Evolutionary conservation across 78 protist species (phyloP).

Genomic region (Guillardia theta): DNA sequence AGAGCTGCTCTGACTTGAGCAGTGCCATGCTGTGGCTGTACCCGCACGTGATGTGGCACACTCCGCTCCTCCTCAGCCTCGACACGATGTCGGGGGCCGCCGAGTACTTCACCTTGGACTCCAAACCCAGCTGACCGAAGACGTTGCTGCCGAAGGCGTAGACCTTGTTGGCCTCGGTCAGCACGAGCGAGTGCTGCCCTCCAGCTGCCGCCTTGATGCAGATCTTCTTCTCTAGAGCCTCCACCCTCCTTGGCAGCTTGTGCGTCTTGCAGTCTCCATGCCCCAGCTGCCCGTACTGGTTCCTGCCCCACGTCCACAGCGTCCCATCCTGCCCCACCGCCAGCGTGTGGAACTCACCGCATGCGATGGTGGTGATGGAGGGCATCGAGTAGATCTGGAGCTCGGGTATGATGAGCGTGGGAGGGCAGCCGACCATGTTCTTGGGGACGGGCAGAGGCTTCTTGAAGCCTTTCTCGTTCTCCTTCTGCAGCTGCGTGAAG

Average conservation of each 20-base stretch:
- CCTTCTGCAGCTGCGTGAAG: too few species aligned
- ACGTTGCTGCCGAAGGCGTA: background rate
- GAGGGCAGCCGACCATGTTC: too few species aligned
- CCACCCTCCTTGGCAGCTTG: background rate
- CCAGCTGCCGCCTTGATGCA: background rate
- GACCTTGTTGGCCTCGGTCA: background rate
- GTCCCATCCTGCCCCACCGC: conserved; percentile 1
- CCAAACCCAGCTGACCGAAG: background rate
- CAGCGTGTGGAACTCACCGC: background rate
- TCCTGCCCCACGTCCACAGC: conserved; percentile 13
- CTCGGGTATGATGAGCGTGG: too few species aligned
- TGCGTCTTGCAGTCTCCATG: background rate
- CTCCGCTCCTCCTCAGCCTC: background rate
- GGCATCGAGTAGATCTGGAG: too few species aligned
- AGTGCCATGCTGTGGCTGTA: conserved; percentile 19
- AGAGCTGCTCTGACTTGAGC: background rate
- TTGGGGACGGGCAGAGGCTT: too few species aligned
- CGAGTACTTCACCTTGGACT: background rate
- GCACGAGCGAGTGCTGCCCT: background rate
- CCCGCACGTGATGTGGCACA: conserved; percentile 12
- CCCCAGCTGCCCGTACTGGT: background rate
- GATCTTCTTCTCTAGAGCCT: background rate
- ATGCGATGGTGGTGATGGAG: background rate
- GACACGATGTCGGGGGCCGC: background rate
- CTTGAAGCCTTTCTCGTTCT: too few species aligned